A percentile compares a stretch with the other conserved stretches of the same genome.
phyloP scores from a whole-genome alignment of 345 rosid genomes.

The Salix viminalis region DNA sequence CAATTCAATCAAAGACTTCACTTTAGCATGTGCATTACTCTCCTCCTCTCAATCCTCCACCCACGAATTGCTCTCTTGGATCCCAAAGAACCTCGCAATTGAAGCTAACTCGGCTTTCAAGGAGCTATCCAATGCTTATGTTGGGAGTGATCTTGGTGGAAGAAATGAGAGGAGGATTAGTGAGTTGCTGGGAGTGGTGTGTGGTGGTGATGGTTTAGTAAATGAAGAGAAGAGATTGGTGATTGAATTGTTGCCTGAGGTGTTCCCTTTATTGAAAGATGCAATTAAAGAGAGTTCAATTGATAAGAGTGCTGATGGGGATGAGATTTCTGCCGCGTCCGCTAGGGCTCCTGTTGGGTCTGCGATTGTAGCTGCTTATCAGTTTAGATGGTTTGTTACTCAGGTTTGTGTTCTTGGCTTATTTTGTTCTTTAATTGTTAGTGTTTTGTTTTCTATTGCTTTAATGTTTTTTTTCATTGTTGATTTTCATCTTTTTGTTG shows the following conservation, averaged over 20 bases:
- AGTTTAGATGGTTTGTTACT: constrained; percentile 80
- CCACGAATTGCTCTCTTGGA: constrained; percentile 69
- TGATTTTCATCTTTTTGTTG: background rate
- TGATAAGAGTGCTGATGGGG: constrained; percentile 44
- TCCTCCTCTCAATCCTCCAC: constrained; percentile 48
- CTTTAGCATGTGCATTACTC: constrained; percentile 67
- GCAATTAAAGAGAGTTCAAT: constrained; percentile 60
- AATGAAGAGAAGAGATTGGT: constrained; percentile 35
- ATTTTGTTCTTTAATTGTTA: background rate
- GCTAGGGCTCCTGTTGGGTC: constrained; percentile 65
- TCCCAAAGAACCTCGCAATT: constrained; percentile 36
- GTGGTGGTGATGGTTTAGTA: background rate
- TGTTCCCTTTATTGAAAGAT: constrained; percentile 55
- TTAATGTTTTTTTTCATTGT: background rate
- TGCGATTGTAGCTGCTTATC: constrained; percentile 64
- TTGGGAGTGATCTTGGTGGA: constrained; percentile 14
- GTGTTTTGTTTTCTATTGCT: background rate
- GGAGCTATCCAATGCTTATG: constrained; percentile 39
- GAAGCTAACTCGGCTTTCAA: constrained; percentile 35
- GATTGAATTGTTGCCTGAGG: constrained; percentile 49
- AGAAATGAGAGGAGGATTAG: constrained; percentile 22
- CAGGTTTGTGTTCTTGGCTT: constrained; percentile 41
- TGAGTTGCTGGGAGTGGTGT: constrained; percentile 17
- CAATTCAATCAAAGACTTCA: constrained; percentile 38
- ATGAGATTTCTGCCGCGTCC: constrained; percentile 55